Evolutionary conservation across 306 rosid species (phyloP).

Genomic region (Corylus avellana): DNA sequence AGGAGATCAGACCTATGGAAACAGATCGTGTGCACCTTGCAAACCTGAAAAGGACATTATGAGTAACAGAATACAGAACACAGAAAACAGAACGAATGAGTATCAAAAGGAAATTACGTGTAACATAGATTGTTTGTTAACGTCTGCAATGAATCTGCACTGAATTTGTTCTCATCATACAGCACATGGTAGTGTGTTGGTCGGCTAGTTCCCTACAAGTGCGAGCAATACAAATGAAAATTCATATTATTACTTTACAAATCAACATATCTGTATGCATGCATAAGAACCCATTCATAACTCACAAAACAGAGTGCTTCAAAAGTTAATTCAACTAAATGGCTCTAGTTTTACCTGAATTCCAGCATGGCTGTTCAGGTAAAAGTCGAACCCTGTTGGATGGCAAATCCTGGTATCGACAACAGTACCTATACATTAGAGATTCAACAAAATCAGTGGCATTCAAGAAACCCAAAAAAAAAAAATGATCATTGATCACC

Average conservation of each 20-base stretch:
- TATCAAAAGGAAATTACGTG: conserved; percentile 29
- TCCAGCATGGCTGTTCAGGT: conserved; percentile 82
- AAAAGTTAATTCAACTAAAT: not conserved
- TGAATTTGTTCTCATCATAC: conserved; percentile 47
- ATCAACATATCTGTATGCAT: not conserved
- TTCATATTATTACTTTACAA: not conserved
- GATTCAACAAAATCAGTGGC: not conserved
- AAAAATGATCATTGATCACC: not conserved
- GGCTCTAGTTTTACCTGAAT: conserved; percentile 46
- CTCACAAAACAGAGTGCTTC: not conserved
- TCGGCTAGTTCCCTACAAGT: conserved; percentile 49
- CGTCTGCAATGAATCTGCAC: conserved; percentile 36
- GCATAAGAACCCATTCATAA: not conserved
- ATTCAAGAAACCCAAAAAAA: too few species aligned
- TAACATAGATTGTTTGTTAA: conserved; percentile 50
- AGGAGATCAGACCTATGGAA: conserved; percentile 37
- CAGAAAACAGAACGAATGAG: not conserved
- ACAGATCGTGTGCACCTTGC: conserved; percentile 57
- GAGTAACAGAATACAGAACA: not conserved
- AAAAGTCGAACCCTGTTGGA: conserved; percentile 69
- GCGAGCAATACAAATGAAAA: not conserved
- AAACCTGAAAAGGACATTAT: conserved; percentile 27
- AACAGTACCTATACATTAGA: conserved; percentile 58
- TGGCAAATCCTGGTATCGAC: conserved; percentile 69
- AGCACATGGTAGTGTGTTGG: conserved; percentile 51